A percentile compares a stretch with the other conserved stretches of the same genome.
phyloP scores from a whole-genome alignment of 2,329 filamentous ascomycete genomes.

The Aureobasidium mangrovei region DNA sequence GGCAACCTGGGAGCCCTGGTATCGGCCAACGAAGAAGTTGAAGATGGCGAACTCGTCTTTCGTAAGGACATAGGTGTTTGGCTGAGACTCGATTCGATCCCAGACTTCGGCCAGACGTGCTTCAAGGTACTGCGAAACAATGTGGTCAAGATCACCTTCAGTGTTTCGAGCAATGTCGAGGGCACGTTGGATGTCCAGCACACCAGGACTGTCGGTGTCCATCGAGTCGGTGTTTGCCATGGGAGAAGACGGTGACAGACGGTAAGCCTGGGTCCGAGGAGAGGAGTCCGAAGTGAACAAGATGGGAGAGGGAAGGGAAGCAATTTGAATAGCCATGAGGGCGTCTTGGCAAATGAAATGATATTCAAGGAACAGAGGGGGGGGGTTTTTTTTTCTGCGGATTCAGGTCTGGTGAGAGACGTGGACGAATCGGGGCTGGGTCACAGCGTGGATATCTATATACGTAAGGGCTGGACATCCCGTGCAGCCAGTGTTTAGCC shows the following conservation, averaged over 20 bases:
- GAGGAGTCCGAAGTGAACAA: constrained; percentile 12
- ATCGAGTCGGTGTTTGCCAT: constrained; percentile 11
- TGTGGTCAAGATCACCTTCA: constrained; percentile 57
- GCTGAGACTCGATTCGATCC: constrained; percentile 55
- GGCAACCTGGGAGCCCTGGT: constrained; percentile 44
- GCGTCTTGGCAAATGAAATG: constrained; percentile 10
- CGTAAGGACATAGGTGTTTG: constrained; percentile 63
- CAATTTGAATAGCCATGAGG: constrained; percentile 13
- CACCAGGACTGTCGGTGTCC: constrained; percentile 27
- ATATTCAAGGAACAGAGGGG: background rate
- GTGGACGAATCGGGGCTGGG: constrained; percentile 15
- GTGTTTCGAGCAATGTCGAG: constrained; percentile 69
- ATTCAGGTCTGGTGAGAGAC: constrained; percentile 9
- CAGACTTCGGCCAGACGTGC: constrained; percentile 56
- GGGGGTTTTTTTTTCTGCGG: constrained; percentile 3
- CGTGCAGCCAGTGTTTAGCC: constrained; percentile 12
- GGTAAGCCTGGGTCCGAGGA: constrained; percentile 6
- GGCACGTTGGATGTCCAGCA: constrained; percentile 53
- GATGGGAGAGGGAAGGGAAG: constrained; percentile 17
- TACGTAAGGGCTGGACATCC: constrained; percentile 11
- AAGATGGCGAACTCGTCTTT: constrained; percentile 76
- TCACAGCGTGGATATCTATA: constrained; percentile 11
- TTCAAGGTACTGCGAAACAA: constrained; percentile 58
- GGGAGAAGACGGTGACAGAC: constrained; percentile 11
- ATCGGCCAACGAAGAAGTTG: constrained; percentile 71